phyloP scores from a whole-genome alignment of 2,329 filamentous ascomycete species.

The Penicillium sp. region DNA sequence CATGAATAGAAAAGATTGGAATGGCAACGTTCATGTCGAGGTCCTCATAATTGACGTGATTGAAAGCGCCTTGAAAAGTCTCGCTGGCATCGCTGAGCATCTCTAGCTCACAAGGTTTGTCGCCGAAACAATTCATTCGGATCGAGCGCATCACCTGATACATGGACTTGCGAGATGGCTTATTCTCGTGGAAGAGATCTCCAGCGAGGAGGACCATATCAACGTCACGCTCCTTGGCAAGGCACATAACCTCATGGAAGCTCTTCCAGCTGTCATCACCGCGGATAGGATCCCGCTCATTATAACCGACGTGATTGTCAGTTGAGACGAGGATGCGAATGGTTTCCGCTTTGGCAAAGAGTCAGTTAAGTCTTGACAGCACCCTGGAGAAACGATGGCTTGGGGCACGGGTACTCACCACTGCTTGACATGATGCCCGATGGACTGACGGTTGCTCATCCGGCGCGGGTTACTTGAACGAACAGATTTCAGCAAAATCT shows the following conservation, averaged over 20 bases:
- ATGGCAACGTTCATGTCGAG: slow-evolving; percentile 96
- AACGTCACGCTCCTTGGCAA: slow-evolving; percentile 85
- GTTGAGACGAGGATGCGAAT: slow-evolving; percentile 94
- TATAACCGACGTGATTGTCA: slow-evolving; percentile 97
- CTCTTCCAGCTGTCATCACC: slow-evolving; percentile 96
- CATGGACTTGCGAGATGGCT: slow-evolving; percentile 91
- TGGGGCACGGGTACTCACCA: slow-evolving; percentile 21
- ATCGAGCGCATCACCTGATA: slow-evolving; percentile 97
- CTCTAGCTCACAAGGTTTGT: slow-evolving; percentile 93
- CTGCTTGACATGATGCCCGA: slow-evolving; percentile 10
- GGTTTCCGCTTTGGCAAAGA: slow-evolving; percentile 65
- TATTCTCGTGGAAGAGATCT: slow-evolving; percentile 97
- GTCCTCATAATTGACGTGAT: slow-evolving; percentile 97
- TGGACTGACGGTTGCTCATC: not conserved
- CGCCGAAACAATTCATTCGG: slow-evolving; percentile 88
- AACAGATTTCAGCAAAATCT: not conserved
- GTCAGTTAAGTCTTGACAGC: not conserved
- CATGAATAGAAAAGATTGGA: slow-evolving; percentile 96
- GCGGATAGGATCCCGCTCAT: slow-evolving; percentile 89
- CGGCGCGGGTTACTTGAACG: not conserved
- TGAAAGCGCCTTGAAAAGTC: slow-evolving; percentile 85
- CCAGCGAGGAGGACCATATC: slow-evolving; percentile 97
- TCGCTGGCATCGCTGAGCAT: slow-evolving; percentile 91
- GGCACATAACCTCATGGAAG: slow-evolving; percentile 91
- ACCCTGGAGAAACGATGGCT: not conserved